Conservation (phyloP, 2,329 filamentous ascomycete genomes). For the Rutstroemia sp. region DNA sequence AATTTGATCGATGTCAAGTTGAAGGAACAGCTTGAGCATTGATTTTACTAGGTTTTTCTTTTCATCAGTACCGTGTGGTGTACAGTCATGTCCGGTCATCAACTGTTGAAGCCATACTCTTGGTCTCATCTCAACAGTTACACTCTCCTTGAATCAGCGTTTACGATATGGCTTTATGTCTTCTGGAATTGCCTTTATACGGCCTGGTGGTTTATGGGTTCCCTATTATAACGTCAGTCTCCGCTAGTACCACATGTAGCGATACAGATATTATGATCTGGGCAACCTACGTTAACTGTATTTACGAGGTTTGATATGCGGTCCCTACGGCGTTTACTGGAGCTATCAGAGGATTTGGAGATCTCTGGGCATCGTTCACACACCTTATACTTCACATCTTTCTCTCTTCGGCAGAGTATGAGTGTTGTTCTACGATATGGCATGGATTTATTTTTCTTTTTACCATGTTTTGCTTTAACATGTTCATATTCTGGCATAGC, state of each 20-base stretch:
- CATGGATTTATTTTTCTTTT: conserved; percentile 16
- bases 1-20: conserved; percentile 43
- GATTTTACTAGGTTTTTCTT: conserved; percentile 2
- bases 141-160: not conserved
- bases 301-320: conserved; percentile 26
- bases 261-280: conserved; percentile 13
- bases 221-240: conserved; percentile 3
- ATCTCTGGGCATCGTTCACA: conserved; percentile 17
- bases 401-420: conserved; percentile 2
- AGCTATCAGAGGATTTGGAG: conserved; percentile 27
- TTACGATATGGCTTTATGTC: not conserved
- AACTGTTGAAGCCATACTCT: not conserved
- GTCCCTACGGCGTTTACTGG: conserved; percentile 27
- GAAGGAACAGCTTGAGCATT: conserved; percentile 42
- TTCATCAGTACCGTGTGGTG: conserved; percentile 1
- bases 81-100: conserved; percentile 4
- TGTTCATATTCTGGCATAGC: conserved; percentile 25
- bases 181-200: not conserved
- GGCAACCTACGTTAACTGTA: conserved; percentile 24
- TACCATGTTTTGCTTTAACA: conserved; percentile 21
- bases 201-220: conserved; percentile 1
- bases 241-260: conserved; percentile 6
- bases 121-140: not conserved
- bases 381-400: not conserved
- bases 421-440: conserved; percentile 5